Conservation (phyloP, 441 rosid species). For the Populus hybrid region DNA sequence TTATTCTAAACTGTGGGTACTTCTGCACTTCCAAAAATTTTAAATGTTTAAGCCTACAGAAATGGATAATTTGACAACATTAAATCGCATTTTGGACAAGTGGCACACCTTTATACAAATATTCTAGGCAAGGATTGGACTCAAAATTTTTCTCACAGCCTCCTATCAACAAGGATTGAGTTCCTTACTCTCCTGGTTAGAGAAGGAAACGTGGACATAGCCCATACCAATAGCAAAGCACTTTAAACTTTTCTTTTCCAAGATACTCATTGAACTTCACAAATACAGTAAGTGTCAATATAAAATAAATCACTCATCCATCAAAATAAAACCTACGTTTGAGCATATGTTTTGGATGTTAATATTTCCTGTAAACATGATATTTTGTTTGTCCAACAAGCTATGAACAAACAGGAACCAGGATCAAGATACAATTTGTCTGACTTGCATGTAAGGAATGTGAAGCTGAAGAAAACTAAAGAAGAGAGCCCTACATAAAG, state of each 20-base stretch:
- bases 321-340: background rate
- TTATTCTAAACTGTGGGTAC: background rate
- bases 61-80: background rate
- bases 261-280: too few relatives aligned
- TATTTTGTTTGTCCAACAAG: background rate
- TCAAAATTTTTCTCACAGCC: background rate
- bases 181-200: background rate
- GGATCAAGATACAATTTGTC: background rate
- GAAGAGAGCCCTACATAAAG: background rate
- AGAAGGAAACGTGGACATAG: background rate
- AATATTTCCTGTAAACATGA: background rate
- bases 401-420: background rate
- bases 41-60: background rate
- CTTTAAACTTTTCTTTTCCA: background rate
- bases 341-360: background rate
- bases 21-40: background rate
- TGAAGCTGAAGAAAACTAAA: background rate
- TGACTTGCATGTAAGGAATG: background rate
- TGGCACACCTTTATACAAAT: background rate
- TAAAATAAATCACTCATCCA: too few relatives aligned
- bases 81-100: background rate
- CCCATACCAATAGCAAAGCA: background rate
- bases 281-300: too few relatives aligned
- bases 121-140: background rate
- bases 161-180: background rate